These are phyloP conservation scores for Triangularia setosa DNA, from an alignment of 2,329 filamentous ascomycete genomes.

Conservation along the genomic window DNA sequence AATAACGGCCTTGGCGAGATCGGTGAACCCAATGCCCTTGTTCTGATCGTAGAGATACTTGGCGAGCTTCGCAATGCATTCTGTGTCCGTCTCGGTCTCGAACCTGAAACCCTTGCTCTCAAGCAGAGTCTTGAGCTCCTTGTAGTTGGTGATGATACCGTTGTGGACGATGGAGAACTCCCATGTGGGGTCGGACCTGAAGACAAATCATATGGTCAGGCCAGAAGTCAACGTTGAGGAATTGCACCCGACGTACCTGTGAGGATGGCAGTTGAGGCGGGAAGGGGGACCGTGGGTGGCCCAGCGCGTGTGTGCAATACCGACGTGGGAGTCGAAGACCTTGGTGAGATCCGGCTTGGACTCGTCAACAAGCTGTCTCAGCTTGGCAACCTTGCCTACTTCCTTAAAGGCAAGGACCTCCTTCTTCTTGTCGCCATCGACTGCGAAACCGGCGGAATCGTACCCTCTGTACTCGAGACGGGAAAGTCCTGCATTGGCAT, in stretches of 20 bases:
- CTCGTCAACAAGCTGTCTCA: constrained; percentile 87
- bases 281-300: constrained; percentile 95
- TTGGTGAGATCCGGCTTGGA: constrained; percentile 81
- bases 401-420: constrained; percentile 98
- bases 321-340: constrained; percentile 95
- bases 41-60: constrained; percentile 98
- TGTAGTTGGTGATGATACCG: constrained; percentile 99
- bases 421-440: constrained; percentile 98
- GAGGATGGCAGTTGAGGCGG: constrained; percentile 94
- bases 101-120: constrained; percentile 95
- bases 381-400: constrained; percentile 96
- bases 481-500: constrained; percentile 64
- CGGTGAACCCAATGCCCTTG: constrained; percentile 91
- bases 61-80: constrained; percentile 97
- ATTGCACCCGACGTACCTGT: constrained; percentile 68
- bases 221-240: constrained; percentile 6
- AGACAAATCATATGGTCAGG: constrained; percentile 6
- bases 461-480: constrained; percentile 98
- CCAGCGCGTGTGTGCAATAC: constrained; percentile 98
- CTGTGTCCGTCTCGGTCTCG: constrained; percentile 98
- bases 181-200: constrained; percentile 87
- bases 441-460: constrained; percentile 90
- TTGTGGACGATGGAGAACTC: constrained; percentile 98
- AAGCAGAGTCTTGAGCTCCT: constrained; percentile 93
- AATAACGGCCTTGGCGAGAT: constrained; percentile 95